A percentile compares a stretch with the other conserved stretches of the same genome.
Evolutionary conservation across 805 yeast species (phyloP).

Genomic region (Wickerhamomyces chambardii): DNA sequence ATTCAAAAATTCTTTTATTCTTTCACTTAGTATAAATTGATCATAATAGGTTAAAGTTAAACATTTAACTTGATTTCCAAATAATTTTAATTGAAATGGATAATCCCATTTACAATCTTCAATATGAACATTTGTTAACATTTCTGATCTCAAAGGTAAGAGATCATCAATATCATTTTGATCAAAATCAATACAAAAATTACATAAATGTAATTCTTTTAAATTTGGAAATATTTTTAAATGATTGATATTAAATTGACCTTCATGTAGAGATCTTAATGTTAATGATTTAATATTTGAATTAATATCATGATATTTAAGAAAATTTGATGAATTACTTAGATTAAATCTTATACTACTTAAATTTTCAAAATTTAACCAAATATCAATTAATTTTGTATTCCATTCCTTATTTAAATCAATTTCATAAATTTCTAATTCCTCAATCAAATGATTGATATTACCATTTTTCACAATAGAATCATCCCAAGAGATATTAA

Average conservation of each 20-base stretch:
- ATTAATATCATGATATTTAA: conserved; percentile 20
- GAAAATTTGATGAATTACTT: conserved; percentile 23
- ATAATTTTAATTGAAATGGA: conserved; percentile 34
- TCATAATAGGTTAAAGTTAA: conserved; percentile 19
- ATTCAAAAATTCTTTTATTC: conserved; percentile 21
- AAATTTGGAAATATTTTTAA: conserved; percentile 26
- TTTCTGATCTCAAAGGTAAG: conserved; percentile 3
- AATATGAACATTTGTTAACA: conserved; percentile 21
- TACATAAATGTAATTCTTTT: conserved; percentile 23
- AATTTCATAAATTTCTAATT: conserved; percentile 16
- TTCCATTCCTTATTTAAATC: conserved; percentile 25
- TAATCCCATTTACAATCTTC: conserved; percentile 48
- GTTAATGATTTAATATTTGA: conserved; percentile 7
- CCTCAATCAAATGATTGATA: conserved; percentile 10
- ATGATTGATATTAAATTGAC: conserved; percentile 34
- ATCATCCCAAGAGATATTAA: conserved; percentile 3
- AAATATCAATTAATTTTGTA: conserved; percentile 19
- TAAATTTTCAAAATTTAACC: conserved; percentile 13
- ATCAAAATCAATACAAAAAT: conserved; percentile 35
- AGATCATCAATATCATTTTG: conserved; percentile 15
- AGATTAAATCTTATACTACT: conserved; percentile 14
- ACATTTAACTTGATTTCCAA: conserved; percentile 16
- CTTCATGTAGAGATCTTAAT: conserved; percentile 12
- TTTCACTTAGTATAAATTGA: conserved; percentile 25
- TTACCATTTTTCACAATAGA: conserved; percentile 2